Evolutionary conservation across 177 flowering plant species (phyloP).

Genomic region (Vitis hybrid): DNA sequence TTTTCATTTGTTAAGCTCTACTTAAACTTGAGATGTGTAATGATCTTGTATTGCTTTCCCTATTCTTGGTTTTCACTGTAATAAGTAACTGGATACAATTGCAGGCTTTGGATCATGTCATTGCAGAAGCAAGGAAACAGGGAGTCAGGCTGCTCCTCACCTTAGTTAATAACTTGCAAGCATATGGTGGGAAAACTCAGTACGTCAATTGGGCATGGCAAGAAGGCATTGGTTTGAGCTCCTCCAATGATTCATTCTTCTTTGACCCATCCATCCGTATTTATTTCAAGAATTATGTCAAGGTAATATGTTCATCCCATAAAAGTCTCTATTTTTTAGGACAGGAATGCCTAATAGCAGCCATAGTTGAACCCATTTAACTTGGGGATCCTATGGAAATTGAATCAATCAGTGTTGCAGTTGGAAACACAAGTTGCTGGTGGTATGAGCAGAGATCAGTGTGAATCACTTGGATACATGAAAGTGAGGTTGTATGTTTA

Average conservation of each 20-base stretch:
- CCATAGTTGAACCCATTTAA: not conserved
- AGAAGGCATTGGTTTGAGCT: constrained; percentile 78
- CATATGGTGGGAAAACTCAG: constrained; percentile 95
- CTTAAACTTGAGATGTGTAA: too few species aligned
- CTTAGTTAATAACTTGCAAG: constrained; percentile 90
- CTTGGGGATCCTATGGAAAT: not conserved
- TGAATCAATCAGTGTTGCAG: not conserved
- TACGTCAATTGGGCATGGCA: constrained; percentile 98
- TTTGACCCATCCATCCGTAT: constrained; percentile 80
- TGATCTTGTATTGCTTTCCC: not conserved
- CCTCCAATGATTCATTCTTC: constrained; percentile 97
- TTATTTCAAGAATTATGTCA: constrained; percentile 79
- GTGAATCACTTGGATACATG: not conserved
- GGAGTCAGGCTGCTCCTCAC: constrained; percentile 78
- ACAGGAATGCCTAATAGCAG: not conserved
- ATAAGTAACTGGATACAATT: not conserved
- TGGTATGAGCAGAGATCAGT: not conserved
- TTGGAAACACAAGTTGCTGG: not conserved
- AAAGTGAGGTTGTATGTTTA: not conserved
- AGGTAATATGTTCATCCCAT: constrained; percentile 40
- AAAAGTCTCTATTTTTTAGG: not conserved
- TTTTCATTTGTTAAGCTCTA: too few species aligned
- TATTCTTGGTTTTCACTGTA: constrained; percentile 1
- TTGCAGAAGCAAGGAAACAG: constrained; percentile 76
- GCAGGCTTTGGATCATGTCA: constrained; percentile 89